Percentiles rank a stretch among this genome's conserved stretches.
Conservation (phyloP, 345 rosid genomes). For the Leavenworthia alabamica region DNA sequence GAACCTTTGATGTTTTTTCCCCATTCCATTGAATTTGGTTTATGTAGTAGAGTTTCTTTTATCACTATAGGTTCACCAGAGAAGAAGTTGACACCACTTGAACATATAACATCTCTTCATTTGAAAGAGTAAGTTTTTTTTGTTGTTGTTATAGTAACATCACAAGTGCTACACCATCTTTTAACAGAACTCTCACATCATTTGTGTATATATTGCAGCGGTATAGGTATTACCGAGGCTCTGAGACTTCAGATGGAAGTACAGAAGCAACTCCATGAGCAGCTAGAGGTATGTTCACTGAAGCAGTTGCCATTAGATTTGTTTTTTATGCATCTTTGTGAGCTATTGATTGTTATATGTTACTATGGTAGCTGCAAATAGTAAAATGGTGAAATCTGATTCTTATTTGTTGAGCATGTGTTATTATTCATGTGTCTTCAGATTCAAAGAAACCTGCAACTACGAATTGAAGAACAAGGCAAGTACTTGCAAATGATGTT, state of each 20-base stretch:
- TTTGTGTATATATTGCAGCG: constrained; percentile 37
- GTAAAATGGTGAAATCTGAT: no score
- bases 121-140: constrained; percentile 63
- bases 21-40: no score
- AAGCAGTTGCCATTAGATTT: not conserved
- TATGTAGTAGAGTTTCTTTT: not conserved
- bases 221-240: constrained; percentile 87
- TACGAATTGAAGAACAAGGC: constrained; percentile 95
- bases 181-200: not conserved
- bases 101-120: constrained; percentile 71
- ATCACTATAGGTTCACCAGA: constrained; percentile 60
- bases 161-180: not conserved
- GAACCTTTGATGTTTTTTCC: not conserved
- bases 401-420: no score
- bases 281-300: constrained; percentile 65
- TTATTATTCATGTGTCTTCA: constrained; percentile 29
- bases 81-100: constrained; percentile 59
- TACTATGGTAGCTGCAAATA: no score
- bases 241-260: constrained; percentile 94
- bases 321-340: not conserved
- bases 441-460: constrained; percentile 90
- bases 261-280: constrained; percentile 91
- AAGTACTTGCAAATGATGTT: constrained; percentile 92
- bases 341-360: not conserved
- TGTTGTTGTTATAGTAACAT: constrained; percentile 3